Evolutionary conservation across 2,329 filamentous ascomycete species (phyloP).

Genomic region (Colletotrichum lindemuthianum): DNA sequence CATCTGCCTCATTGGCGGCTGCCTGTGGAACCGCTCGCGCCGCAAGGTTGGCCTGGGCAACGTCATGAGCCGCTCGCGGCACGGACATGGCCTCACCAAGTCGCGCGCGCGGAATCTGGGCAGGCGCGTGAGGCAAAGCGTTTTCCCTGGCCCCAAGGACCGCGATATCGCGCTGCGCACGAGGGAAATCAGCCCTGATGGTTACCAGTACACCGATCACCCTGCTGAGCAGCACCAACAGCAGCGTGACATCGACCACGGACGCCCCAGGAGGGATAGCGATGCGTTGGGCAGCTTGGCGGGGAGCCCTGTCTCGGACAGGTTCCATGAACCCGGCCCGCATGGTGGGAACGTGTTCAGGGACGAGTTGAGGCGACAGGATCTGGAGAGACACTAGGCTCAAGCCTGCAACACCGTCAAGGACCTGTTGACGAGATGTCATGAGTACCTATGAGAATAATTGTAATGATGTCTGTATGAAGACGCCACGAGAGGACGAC

Average conservation of each 20-base stretch:
- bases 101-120: conserved; percentile 49
- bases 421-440: background rate
- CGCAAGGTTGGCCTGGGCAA: conserved; percentile 61
- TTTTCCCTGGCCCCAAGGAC: conserved; percentile 39
- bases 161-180: conserved; percentile 55
- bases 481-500: conserved; percentile 7
- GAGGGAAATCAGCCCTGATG: conserved; percentile 34
- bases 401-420: background rate
- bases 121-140: conserved; percentile 43
- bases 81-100: conserved; percentile 57
- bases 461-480: conserved; percentile 11
- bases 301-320: conserved; percentile 55
- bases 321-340: conserved; percentile 51
- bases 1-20: conserved; percentile 63
- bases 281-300: conserved; percentile 61
- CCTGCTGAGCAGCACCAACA: conserved; percentile 39
- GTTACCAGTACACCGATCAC: conserved; percentile 48
- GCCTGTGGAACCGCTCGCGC: conserved; percentile 63
- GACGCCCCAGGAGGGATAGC: conserved; percentile 53
- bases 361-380: conserved; percentile 61
- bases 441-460: conserved; percentile 1
- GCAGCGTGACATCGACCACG: conserved; percentile 6
- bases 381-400: conserved; percentile 48
- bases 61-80: conserved; percentile 58
- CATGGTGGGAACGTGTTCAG: conserved; percentile 56